Percentiles rank a stretch among this genome's conserved stretches.
These are phyloP conservation scores for Lycium barbarum DNA, from an alignment of 257 asterid species.

Conservation along the genomic window DNA sequence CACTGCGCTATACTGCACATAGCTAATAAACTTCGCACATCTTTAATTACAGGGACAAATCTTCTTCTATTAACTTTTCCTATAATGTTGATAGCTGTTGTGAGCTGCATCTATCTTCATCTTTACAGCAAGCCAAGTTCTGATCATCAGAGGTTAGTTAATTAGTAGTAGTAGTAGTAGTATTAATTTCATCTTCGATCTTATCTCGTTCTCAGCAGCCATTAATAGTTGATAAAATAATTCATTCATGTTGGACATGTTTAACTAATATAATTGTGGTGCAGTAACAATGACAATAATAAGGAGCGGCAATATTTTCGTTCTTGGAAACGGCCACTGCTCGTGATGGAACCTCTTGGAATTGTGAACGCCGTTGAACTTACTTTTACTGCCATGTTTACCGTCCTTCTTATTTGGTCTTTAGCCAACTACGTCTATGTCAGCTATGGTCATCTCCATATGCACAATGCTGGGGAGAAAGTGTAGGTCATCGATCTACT, in stretches of 20 bases:
- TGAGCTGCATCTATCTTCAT: slow-evolving; percentile 79
- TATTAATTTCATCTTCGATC: not conserved
- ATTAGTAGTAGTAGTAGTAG: not conserved
- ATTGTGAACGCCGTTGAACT: slow-evolving; percentile 55
- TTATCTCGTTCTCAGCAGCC: not conserved
- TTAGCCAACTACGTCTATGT: slow-evolving; percentile 20
- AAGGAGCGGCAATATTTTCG: not conserved
- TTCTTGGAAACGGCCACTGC: slow-evolving; percentile 48
- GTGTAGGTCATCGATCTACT: slow-evolving; percentile 42
- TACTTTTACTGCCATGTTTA: slow-evolving; percentile 53
- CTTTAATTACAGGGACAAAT: slow-evolving; percentile 55
- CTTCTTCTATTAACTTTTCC: slow-evolving; percentile 62
- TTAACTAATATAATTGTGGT: not conserved
- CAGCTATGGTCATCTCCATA: slow-evolving; percentile 35
- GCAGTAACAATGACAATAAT: not conserved
- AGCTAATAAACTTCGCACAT: not conserved
- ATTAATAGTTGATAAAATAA: too few relatives aligned
- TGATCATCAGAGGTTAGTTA: slow-evolving; percentile 6
- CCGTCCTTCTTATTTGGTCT: slow-evolving; percentile 64
- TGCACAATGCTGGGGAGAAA: slow-evolving; percentile 46
- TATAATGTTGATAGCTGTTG: slow-evolving; percentile 61
- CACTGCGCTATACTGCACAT: not conserved
- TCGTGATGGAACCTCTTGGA: slow-evolving; percentile 53
- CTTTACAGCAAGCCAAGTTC: slow-evolving; percentile 37
- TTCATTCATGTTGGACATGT: not conserved